Percentiles rank a stretch among this genome's conserved stretches.
Evolutionary conservation across 78 protist genomes (phyloP).

Genomic region (Dictyostelium brefeldianum): DNA sequence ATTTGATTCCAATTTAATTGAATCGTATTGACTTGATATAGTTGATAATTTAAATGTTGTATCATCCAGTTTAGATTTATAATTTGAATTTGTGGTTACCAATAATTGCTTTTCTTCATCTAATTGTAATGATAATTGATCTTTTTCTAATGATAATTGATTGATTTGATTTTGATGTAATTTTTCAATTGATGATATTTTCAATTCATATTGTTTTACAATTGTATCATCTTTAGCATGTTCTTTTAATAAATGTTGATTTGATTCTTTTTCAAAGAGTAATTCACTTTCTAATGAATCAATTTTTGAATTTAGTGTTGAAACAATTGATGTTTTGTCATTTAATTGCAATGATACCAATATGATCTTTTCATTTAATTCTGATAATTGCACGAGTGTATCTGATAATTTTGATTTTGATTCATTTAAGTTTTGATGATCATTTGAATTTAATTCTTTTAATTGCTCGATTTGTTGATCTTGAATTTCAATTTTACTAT

Average conservation of each 20-base stretch:
- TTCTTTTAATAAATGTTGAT: not conserved
- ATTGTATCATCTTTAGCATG: not conserved
- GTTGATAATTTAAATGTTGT: not conserved
- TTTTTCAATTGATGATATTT: not conserved
- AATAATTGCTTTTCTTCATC: too few relatives aligned
- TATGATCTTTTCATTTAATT: not conserved
- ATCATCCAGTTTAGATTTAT: not conserved
- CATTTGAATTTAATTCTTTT: not conserved
- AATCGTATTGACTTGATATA: too few relatives aligned
- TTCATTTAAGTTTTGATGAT: not conserved
- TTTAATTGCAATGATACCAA: not conserved
- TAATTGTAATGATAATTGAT: too few relatives aligned
- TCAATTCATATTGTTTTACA: not conserved
- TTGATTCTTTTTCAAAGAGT: slow-evolving; percentile 17
- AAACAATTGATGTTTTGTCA: not conserved
- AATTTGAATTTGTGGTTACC: too few relatives aligned
- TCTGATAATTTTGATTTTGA: not conserved
- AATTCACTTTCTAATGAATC: not conserved
- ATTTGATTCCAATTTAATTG: too few relatives aligned
- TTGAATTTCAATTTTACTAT: not conserved
- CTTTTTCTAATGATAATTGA: not conserved
- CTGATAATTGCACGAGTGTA: not conserved
- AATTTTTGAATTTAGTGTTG: not conserved
- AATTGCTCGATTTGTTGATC: not conserved
- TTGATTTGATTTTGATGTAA: not conserved